Evolutionary conservation across 2,329 filamentous ascomycete genomes (phyloP).

Genomic region (Exophiala xenobiotica): DNA sequence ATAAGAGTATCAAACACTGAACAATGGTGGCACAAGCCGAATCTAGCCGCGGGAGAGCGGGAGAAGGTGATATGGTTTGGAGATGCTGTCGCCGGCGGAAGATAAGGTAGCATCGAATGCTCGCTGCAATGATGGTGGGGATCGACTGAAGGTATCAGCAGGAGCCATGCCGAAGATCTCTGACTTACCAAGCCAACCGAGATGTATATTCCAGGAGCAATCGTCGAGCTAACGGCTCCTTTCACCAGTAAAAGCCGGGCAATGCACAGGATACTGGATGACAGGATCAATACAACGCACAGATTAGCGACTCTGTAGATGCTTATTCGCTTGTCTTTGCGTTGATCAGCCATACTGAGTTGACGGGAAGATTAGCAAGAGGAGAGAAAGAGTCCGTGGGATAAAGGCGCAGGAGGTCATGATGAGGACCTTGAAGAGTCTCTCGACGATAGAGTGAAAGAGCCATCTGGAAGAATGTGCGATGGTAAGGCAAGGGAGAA

Average conservation of each 20-base stretch:
- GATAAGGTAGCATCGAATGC: conserved; percentile 13
- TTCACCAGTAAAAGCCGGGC: conserved; percentile 13
- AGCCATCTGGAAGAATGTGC: conserved; percentile 22
- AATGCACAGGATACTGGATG: conserved; percentile 14
- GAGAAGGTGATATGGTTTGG: conserved; percentile 15
- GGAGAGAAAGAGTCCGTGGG: not conserved
- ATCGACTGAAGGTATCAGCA: no score
- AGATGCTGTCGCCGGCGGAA: conserved; percentile 9
- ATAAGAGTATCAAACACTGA: conserved; percentile 17
- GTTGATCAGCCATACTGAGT: conserved; percentile 3
- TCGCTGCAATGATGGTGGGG: conserved; percentile 13
- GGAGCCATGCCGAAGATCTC: no score
- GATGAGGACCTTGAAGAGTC: conserved; percentile 8
- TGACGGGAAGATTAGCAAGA: not conserved
- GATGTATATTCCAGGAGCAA: conserved; percentile 16
- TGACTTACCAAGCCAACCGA: conserved; percentile 23
- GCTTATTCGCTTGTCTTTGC: not conserved
- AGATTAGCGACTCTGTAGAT: conserved; percentile 8
- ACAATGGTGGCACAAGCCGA: conserved; percentile 5
- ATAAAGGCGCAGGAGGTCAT: conserved; percentile 6
- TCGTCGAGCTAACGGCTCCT: conserved; percentile 13
- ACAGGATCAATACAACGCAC: conserved; percentile 8
- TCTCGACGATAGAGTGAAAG: not conserved
- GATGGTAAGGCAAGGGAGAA: conserved; percentile 2
- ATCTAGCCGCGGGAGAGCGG: conserved; percentile 13